Evolutionary conservation across 768 basidiomycete genomes (phyloP), one percentile per base, ranked within the genome.

Genomic region (Leccinum rimulosum): DNA sequence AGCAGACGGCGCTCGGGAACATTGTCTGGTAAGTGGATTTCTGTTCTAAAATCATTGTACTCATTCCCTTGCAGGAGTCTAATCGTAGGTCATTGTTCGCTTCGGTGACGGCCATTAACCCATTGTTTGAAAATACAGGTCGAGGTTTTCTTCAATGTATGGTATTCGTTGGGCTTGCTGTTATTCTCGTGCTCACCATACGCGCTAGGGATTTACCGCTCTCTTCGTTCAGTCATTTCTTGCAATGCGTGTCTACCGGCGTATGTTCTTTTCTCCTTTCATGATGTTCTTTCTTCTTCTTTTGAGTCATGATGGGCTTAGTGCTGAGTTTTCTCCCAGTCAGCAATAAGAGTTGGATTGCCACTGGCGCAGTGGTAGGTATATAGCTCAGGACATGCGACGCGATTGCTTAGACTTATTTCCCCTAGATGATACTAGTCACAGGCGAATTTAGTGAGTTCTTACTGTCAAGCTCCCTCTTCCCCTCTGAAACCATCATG

Each of bases 211-310:
- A 27, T 68, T 84, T 36, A 85, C 83, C 4, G 83, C 79, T 3
- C 73, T 77, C n/a, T 70, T 84, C 35, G 85, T 85, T 1, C 85
- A 86, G 72, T 77, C 81, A 15, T 86, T 85, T 71, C 76, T 84
- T 56, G 71, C 79, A 0, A 74, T 79, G 64, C 80, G 84, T 0
- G 77, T 86, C 1, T 85, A 81, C 75, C 76, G 74, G 51, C 66
- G 81, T 82, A 66, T 52, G 80, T 72, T 35, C n/a, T 40, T 22
- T 14, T 11, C 3, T 10, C 4, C 33, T 52, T 35, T 0, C 45
- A 45, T 15, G 25, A 25, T 25, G 25, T 25, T 25, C 25, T 25
- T 25, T 25, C 25, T 25, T 25, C 25, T 25, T 25, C 3, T 25
- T 25, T 25, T 25, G 25, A 25, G 25, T 25, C 25, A 25, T 25